Evolutionary conservation across 176 grass and related monocot genomes (phyloP), one percentile per base, ranked within the genome.

Genomic region (Thalia dealbata): DNA sequence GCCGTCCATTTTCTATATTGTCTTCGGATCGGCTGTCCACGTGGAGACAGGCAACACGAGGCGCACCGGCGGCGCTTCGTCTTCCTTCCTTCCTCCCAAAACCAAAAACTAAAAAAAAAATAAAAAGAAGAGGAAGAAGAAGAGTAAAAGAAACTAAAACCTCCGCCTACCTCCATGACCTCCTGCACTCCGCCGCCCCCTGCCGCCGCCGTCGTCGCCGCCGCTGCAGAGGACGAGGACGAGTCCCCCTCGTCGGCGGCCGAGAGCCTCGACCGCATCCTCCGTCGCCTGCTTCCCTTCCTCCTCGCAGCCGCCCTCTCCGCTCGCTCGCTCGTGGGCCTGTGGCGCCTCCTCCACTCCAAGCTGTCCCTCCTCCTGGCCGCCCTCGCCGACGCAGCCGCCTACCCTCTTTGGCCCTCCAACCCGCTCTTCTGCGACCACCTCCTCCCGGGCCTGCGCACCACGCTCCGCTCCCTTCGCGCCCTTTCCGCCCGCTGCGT

Each of bases 271-370:
- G 80, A 60, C 15, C 78, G 85, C 78, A 88, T 96, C 74, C 61
- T 86, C 63, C 83, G 68, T 21, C 72, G 60, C 14, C 81, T 93
- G 72, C 84, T 93, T 50, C 86, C 86, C 21, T 52, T 80, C 50
- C 78, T 96, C 63, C 82, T 96, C 43, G 32, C 77, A 5, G 78
- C 78, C 8, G 77, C 85, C 23, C 67, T 81, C 24, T 91, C 87
- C 30, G 87, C 82, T 75, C 90, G 74, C 71, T 84, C 78, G 21
- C 81, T 96, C 62, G 82, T 85, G 74, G 73, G 76, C 19, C 82
- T 84, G 16, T 95, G 91, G 91, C 87, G 82, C 45, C 61, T 82
- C 78, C 75, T 95, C 52, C 85, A 88, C 50, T 76, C 28, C 68
- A 88, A 84, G 13, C 85, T 96, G 9, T 78, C 79, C 71, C 42